Base-by-base conservation (phyloP, 2,329 filamentous ascomycete species). In the Elsinoe perseae region DNA sequence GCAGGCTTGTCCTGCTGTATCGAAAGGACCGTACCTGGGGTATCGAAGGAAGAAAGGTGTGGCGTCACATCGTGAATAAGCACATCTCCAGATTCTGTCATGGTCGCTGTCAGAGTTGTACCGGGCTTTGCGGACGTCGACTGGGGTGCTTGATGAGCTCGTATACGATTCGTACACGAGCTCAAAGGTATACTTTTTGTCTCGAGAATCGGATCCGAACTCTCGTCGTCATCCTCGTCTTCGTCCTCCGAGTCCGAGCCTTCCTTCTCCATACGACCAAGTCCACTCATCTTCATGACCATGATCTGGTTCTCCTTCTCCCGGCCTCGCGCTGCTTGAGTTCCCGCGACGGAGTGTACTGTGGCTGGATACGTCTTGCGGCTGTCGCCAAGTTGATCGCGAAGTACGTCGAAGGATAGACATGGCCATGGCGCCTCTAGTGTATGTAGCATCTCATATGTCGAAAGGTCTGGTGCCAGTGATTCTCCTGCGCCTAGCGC, bases 391-490 rank as follows among this genome's bases (percentile, higher is more conserved):
- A 98, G 80, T 54, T 79, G 78, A 73, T 98, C 93, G 64, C 80
- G 85, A 60, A 98, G 73, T 59, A 98, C 86, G 69, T 97, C 93
- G 72, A 96, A 95, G 1, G 92, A 97, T 14, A 98, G 80, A 70
- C 93, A 98, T 2, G 93, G 93, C 93, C 93, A 98, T 1, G 90
- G 90, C 6, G 91, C 91, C 71, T 87, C 93, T 61, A 98, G 81
- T 60, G 84, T 89, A 77, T 98, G 93, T 58, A 98, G 83, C 90
- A 98, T 95, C 70, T 96, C 87, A 76, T 98, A 98, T 4, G 92
- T 92, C n/a, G 87, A 89, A 58, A 88, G 79, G 72, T 98, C 93
- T 12, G 93, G 92, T 2, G 90, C 84, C 57, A 98, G 80, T 4
- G 89, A 91, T 77, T 97, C 90, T 64, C 90, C 92, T 10, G 89